phyloP scores from a whole-genome alignment of 2,329 filamentous ascomycete genomes.

The Ceratocystiopsis sp. region DNA sequence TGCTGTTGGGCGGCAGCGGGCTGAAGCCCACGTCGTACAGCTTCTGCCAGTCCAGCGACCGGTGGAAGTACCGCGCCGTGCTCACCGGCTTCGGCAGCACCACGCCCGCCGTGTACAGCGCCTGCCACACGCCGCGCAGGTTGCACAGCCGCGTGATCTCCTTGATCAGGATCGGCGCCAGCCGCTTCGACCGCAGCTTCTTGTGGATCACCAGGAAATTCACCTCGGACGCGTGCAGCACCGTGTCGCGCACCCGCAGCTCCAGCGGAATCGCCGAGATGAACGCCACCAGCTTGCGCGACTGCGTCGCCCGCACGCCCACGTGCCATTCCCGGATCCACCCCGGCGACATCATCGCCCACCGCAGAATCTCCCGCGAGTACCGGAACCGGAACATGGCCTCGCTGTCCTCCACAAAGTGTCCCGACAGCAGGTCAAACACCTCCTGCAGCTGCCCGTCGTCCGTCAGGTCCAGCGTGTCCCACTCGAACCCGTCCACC shows the following conservation, averaged over 20 bases:
- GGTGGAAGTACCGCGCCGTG: conserved; percentile 90
- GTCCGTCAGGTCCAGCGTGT: conserved; percentile 69
- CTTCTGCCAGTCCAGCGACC: conserved; percentile 89
- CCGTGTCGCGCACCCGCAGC: conserved; percentile 60
- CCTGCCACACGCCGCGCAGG: conserved; percentile 73
- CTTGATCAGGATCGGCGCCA: conserved; percentile 90
- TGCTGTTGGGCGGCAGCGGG: conserved; percentile 66
- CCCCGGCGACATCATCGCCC: conserved; percentile 86
- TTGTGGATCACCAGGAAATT: conserved; percentile 98
- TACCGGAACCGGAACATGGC: conserved; percentile 98
- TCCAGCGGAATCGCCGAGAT: conserved; percentile 85
- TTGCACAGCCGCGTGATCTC: conserved; percentile 92
- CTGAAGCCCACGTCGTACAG: conserved; percentile 91
- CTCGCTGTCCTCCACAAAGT: conserved; percentile 95
- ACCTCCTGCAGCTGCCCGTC: conserved; percentile 72
- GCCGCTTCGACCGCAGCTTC: conserved; percentile 83
- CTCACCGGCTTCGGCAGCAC: conserved; percentile 83
- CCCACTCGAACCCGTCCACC: conserved; percentile 82
- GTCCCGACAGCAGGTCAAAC: conserved; percentile 75
- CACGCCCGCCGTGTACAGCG: conserved; percentile 86
- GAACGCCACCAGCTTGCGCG: conserved; percentile 79
- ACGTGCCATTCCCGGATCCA: conserved; percentile 94
- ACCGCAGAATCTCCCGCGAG: conserved; percentile 72
- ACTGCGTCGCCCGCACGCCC: conserved; percentile 71
- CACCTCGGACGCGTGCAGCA: conserved; percentile 71